Evolutionary conservation across 1,284 basidiomycete species (phyloP).

Genomic region (Puccinia horiana): DNA sequence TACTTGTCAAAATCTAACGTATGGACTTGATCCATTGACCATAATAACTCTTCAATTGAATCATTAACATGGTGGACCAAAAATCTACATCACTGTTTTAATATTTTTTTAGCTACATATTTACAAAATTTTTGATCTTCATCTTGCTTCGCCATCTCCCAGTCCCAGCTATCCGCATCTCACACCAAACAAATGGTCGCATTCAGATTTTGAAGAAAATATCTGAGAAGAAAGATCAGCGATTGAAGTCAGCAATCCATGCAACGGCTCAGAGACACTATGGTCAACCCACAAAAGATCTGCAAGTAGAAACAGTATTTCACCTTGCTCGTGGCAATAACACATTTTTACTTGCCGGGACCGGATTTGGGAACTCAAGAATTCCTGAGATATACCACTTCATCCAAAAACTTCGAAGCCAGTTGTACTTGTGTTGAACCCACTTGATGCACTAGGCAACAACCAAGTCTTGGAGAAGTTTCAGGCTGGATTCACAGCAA

Average conservation of each 20-base stretch:
- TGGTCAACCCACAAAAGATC: background rate
- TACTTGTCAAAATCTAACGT: too few species aligned
- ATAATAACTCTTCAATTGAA: too few species aligned
- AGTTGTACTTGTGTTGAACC: background rate
- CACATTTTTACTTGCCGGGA: background rate
- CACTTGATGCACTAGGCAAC: background rate
- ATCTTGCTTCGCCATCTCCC: background rate
- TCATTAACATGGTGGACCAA: too few species aligned
- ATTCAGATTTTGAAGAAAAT: background rate
- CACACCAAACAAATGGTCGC: background rate
- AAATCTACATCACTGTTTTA: too few species aligned
- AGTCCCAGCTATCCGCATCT: background rate
- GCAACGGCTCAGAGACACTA: background rate
- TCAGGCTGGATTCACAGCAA: background rate
- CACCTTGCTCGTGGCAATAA: background rate
- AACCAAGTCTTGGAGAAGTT: conserved; percentile 9
- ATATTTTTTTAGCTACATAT: too few species aligned
- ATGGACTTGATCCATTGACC: too few species aligned
- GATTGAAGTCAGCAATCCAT: background rate
- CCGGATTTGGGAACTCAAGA: background rate
- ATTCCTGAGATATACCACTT: background rate
- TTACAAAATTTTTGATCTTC: too few species aligned
- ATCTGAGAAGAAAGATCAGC: background rate
- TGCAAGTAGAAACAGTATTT: background rate
- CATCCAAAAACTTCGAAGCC: background rate